These are phyloP conservation scores for Trichoderma orchidacearum DNA, from an alignment of 495 filamentous ascomycete genomes.

Conservation along the genomic window DNA sequence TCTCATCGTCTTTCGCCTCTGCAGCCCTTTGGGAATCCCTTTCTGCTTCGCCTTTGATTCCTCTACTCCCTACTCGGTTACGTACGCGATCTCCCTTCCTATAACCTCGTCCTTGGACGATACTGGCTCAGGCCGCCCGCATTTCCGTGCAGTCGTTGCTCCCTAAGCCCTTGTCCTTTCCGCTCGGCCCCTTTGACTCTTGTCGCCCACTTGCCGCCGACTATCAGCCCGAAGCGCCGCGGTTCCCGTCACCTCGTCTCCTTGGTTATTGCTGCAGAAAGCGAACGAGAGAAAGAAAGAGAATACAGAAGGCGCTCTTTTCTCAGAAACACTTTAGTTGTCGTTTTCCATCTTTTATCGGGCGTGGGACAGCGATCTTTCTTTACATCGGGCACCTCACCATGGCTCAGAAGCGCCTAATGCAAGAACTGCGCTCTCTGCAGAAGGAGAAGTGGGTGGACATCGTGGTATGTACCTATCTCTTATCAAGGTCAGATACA, in stretches of 20 bases:
- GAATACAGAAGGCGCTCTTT: too few species aligned
- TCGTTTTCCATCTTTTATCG: neutral
- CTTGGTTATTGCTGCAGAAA: neutral
- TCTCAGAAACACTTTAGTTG: neutral
- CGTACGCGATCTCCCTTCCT: neutral
- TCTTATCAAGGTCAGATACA: neutral
- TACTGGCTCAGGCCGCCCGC: too few species aligned
- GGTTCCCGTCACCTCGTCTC: neutral
- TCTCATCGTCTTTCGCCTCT: neutral
- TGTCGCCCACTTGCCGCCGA: neutral
- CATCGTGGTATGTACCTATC: slow-evolving; percentile 40
- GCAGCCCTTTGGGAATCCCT: neutral
- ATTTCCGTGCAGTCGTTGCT: neutral
- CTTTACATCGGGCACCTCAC: neutral
- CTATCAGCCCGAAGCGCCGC: neutral
- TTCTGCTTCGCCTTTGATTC: neutral
- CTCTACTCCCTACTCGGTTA: neutral
- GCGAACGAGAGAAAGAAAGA: neutral
- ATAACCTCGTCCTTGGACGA: neutral
- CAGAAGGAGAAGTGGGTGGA: slow-evolving; percentile 87
- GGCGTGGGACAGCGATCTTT: neutral
- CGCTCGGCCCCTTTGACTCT: neutral
- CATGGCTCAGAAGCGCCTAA: slow-evolving; percentile 63
- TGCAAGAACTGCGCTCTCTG: slow-evolving; percentile 77
- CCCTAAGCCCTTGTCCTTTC: neutral